A percentile compares a stretch with the other conserved stretches of the same genome.
These are phyloP conservation scores for Coniophora puteana DNA, from an alignment of 1,284 basidiomycete genomes.

Conservation along the genomic window DNA sequence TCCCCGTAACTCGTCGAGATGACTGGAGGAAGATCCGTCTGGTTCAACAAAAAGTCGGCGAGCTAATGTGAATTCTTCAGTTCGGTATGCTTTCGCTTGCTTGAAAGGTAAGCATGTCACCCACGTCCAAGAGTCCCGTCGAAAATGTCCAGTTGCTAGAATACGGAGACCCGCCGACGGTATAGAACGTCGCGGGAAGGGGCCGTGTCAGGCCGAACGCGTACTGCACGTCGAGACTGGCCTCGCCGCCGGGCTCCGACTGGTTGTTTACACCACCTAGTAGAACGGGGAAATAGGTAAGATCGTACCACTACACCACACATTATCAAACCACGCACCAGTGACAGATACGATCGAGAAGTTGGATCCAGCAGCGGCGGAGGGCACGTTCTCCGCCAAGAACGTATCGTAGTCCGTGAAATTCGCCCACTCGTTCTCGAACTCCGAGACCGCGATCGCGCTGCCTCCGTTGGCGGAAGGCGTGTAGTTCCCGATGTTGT, in stretches of 20 bases:
- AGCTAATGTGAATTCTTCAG: constrained; percentile 34
- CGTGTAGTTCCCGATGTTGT: too few species aligned
- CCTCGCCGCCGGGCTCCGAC: constrained; percentile 43
- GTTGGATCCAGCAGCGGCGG: constrained; percentile 19
- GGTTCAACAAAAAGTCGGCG: constrained; percentile 47
- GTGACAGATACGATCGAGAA: constrained; percentile 41
- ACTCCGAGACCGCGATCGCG: constrained; percentile 47
- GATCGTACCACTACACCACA: too few species aligned
- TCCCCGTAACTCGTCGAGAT: constrained; percentile 69
- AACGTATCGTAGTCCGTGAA: constrained; percentile 43
- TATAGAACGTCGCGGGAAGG: constrained; percentile 51
- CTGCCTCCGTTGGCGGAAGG: constrained; percentile 28
- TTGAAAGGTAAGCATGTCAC: constrained; percentile 19
- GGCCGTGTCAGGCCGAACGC: too few species aligned
- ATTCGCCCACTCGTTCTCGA: constrained; percentile 53
- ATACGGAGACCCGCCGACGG: constrained; percentile 51
- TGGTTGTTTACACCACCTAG: constrained; percentile 57
- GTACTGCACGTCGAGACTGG: too few species aligned
- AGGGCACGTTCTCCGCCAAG: constrained; percentile 35
- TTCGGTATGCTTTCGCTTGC: background rate
- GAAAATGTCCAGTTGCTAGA: constrained; percentile 42
- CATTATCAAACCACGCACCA: constrained; percentile 41
- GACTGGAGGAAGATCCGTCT: constrained; percentile 36
- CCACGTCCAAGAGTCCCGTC: constrained; percentile 49
- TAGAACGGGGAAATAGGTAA: constrained; percentile 4